These are phyloP conservation scores for Thielaviopsis ethacetica DNA, from an alignment of 2,329 filamentous ascomycete species.

Conservation along the genomic window DNA sequence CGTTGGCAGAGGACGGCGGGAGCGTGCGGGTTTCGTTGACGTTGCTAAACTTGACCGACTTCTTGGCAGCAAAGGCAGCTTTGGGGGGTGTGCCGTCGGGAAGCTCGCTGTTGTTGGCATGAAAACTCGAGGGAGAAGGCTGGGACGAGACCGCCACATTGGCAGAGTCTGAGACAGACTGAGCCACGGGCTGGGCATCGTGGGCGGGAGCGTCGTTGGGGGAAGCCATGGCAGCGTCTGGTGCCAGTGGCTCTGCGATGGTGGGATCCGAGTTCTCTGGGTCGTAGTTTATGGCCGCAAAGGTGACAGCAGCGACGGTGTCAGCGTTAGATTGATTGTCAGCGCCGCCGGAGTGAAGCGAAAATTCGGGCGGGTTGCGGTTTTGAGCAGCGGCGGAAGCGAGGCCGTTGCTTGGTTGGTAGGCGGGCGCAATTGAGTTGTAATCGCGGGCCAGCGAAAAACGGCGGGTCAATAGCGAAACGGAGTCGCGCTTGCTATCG, in stretches of 20 bases:
- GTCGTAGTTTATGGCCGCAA: background rate
- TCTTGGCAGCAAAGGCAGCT: slow-evolving; percentile 1
- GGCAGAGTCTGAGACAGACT: background rate
- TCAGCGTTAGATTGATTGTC: too few species aligned
- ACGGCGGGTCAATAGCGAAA: background rate
- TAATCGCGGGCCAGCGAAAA: background rate
- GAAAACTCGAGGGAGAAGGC: background rate
- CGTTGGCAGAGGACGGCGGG: background rate
- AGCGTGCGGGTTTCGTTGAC: slow-evolving; percentile 1
- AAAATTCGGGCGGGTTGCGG: background rate
- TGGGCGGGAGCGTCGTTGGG: background rate
- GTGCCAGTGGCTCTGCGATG: background rate
- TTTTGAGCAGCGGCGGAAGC: background rate
- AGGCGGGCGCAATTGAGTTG: background rate
- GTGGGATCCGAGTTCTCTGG: background rate
- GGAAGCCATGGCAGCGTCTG: background rate
- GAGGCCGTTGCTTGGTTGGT: background rate
- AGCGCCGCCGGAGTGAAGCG: background rate
- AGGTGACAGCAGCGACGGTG: background rate
- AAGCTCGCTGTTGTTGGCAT: background rate
- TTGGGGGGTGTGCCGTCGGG: background rate
- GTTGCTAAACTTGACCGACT: slow-evolving; percentile 10
- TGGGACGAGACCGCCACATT: background rate
- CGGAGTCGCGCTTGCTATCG: background rate
- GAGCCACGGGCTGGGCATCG: background rate